Evolutionary conservation across 768 basidiomycete genomes (phyloP).

Genomic region (Trametes sanguinea): DNA sequence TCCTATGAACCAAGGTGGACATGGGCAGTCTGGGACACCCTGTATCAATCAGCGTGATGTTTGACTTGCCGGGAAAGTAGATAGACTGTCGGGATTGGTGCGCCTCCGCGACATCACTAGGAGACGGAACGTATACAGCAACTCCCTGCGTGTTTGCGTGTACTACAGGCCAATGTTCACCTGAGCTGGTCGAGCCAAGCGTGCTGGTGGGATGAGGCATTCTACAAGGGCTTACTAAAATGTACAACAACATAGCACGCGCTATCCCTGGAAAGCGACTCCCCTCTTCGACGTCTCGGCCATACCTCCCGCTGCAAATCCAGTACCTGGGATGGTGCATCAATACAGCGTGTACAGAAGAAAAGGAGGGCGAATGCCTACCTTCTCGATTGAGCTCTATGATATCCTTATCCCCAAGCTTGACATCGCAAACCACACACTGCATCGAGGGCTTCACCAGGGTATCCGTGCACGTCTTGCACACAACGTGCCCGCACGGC

Average conservation of each 20-base stretch:
- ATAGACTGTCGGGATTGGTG: too few species aligned
- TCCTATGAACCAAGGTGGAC: not conserved
- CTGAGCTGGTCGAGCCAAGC: too few species aligned
- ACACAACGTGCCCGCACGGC: constrained; percentile 89
- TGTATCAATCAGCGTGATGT: too few species aligned
- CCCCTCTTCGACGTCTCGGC: constrained; percentile 85
- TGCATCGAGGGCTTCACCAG: constrained; percentile 77
- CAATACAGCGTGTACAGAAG: too few species aligned
- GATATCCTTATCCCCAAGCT: constrained; percentile 67
- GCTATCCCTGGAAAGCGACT: constrained; percentile 81
- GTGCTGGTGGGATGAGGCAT: too few species aligned
- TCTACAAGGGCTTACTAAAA: not conserved
- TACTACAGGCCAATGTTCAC: too few species aligned
- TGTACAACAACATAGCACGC: not conserved
- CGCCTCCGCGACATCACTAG: too few species aligned
- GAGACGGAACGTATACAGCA: too few species aligned
- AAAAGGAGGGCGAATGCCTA: constrained; percentile 24
- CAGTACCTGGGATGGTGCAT: constrained; percentile 61
- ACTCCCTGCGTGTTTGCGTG: too few species aligned
- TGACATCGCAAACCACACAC: constrained; percentile 84
- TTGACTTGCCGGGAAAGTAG: too few species aligned
- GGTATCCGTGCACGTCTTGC: constrained; percentile 88
- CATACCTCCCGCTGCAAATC: constrained; percentile 91
- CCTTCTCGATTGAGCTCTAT: constrained; percentile 91
- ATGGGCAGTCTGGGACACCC: too few species aligned